Percentiles rank a stretch among this genome's conserved stretches.
These are phyloP conservation scores for Vitis riparia DNA, from an alignment of 164 flowering plant species.

Conservation along the genomic window DNA sequence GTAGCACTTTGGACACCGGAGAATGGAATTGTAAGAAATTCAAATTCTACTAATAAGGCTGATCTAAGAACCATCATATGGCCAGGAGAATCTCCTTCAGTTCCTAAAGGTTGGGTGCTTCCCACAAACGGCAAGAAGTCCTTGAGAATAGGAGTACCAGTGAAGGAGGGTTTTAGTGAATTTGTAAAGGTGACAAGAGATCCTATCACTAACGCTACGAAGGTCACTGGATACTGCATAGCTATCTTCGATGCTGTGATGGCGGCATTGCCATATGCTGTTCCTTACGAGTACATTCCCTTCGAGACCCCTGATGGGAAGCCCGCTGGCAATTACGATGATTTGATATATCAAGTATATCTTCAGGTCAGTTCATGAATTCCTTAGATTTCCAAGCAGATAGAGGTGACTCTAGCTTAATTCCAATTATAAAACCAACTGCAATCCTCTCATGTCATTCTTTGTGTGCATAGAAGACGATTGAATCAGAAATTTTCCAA, in stretches of 20 bases:
- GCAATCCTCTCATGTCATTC: no score
- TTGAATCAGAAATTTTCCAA: no score
- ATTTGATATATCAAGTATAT: constrained; percentile 5
- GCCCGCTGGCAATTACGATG: not conserved
- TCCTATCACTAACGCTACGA: not conserved
- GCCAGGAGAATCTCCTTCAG: constrained; percentile 7
- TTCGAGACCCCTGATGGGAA: not conserved
- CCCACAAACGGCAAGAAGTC: not conserved
- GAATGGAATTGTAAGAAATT: constrained; percentile 5
- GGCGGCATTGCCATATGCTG: constrained; percentile 3
- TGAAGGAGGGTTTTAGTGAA: constrained; percentile 6
- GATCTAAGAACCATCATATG: not conserved
- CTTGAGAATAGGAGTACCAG: constrained; percentile 11
- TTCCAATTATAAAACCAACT: no score
- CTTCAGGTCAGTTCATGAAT: constrained; percentile 3
- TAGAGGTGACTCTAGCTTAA: no score
- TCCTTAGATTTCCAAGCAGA: no score
- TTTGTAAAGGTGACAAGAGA: constrained; percentile 9
- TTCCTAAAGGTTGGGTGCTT: constrained; percentile 6
- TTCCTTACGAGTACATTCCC: constrained; percentile 1
- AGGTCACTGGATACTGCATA: not conserved
- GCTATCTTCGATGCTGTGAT: constrained; percentile 12
- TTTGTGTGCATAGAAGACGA: no score
- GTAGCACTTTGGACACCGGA: constrained; percentile 17
- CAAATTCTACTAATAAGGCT: not conserved